Conservation (phyloP, 2,329 filamentous ascomycete species). For the Neofusicoccum umdonicola region DNA sequence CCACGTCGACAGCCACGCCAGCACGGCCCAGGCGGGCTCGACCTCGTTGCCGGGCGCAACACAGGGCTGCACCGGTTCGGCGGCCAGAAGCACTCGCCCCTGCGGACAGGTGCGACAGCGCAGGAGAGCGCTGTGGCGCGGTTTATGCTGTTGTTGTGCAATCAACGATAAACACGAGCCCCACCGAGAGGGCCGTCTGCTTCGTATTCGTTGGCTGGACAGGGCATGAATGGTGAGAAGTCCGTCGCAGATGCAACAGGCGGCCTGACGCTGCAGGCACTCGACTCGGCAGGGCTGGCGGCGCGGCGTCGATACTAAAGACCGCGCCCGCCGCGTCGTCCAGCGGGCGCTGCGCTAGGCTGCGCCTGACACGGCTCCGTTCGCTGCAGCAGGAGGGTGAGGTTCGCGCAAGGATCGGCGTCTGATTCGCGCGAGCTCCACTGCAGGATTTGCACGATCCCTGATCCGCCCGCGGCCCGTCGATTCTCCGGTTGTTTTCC, state of each 20-base stretch:
- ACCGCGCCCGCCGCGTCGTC: not conserved
- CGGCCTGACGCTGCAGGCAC: slow-evolving; percentile 1
- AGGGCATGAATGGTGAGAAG: slow-evolving; percentile 1
- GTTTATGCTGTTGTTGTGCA: not conserved
- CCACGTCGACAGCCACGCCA: not conserved
- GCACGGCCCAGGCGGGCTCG: not conserved
- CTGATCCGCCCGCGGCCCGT: not conserved
- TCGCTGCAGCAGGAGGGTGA: not conserved
- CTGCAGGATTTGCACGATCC: slow-evolving; percentile 11
- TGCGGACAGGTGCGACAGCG: not conserved
- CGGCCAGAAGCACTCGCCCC: not conserved
- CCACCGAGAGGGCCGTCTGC: not conserved
- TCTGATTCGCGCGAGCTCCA: not conserved
- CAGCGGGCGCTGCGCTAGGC: not conserved
- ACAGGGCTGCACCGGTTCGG: too few relatives aligned
- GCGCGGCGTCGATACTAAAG: not conserved
- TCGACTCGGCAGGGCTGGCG: not conserved
- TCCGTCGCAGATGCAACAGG: not conserved
- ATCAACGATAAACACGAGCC: slow-evolving; percentile 10
- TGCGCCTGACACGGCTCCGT: not conserved
- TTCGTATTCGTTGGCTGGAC: not conserved
- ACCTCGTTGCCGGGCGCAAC: too few relatives aligned
- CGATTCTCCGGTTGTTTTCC: not conserved
- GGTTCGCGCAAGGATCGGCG: not conserved
- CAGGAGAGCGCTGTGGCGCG: not conserved